phyloP scores from a whole-genome alignment of 1,284 basidiomycete species.

The Neotropicomus parvogracilis region DNA sequence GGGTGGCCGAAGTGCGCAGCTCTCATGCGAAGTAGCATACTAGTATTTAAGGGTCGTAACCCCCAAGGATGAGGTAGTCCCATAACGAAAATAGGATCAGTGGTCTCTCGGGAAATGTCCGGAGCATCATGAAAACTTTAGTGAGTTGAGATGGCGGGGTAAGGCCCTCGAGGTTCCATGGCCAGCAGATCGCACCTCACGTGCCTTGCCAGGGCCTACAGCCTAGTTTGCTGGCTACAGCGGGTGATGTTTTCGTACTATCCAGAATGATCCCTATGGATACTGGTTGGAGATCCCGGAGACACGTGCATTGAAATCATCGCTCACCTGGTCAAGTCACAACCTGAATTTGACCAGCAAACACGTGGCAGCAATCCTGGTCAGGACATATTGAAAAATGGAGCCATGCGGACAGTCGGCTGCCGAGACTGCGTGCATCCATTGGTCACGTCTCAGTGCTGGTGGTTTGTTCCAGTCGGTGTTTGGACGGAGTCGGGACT shows the following conservation, averaged over 20 bases:
- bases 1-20: background rate
- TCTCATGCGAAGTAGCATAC: background rate
- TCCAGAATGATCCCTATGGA: slow-evolving; percentile 1
- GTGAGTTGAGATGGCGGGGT: background rate
- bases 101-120: background rate
- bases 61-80: background rate
- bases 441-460: no score
- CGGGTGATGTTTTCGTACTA: background rate
- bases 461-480: no score
- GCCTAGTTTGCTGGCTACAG: background rate
- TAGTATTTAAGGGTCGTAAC: slow-evolving; percentile 7
- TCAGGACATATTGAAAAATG: no score
- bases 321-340: background rate
- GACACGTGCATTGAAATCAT: no score
- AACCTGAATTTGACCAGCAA: no score
- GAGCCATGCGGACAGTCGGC: no score
- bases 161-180: background rate
- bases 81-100: slow-evolving; percentile 8
- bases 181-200: slow-evolving; percentile 4
- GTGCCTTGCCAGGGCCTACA: background rate
- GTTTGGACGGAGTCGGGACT: no score
- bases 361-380: no score
- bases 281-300: background rate
- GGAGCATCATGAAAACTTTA: background rate
- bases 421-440: no score